A percentile compares a stretch with the other conserved stretches of the same genome.
Conservation (phyloP, 768 basidiomycete species). For the Podaxis sp. region DNA sequence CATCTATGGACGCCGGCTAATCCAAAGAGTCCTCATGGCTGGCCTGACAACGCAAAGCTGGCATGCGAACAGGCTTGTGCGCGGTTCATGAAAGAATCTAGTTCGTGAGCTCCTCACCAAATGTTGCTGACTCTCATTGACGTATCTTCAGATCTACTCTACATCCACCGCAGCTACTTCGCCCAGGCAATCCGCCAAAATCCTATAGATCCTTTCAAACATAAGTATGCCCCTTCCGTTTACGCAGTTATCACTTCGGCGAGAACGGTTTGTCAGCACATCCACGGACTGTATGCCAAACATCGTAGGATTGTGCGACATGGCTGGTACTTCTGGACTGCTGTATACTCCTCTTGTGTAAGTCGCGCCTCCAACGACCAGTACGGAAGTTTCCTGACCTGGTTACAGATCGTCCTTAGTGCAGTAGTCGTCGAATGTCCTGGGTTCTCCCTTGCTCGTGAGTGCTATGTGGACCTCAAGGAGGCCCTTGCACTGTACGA, state of each 20-base stretch:
- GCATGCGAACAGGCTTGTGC: conserved; percentile 48
- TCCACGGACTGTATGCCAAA: conserved; percentile 34
- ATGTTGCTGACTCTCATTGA: not conserved
- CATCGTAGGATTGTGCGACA: conserved; percentile 32
- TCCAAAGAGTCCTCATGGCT: conserved; percentile 37
- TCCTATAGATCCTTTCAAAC: conserved; percentile 40
- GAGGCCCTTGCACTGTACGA: conserved; percentile 38
- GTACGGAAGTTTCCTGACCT: conserved; percentile 13
- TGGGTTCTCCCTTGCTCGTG: conserved; percentile 36
- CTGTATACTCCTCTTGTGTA: conserved; percentile 48
- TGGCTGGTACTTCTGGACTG: conserved; percentile 53
- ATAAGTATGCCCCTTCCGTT: conserved; percentile 45
- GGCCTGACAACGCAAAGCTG: conserved; percentile 26
- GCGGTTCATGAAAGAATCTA: conserved; percentile 40
- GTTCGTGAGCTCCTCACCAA: conserved; percentile 29
- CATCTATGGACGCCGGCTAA: conserved; percentile 39
- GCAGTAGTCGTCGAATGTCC: conserved; percentile 46
- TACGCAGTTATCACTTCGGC: conserved; percentile 41
- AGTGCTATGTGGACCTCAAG: conserved; percentile 38
- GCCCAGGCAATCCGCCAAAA: conserved; percentile 42
- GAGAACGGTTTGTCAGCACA: conserved; percentile 36
- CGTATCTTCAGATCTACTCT: conserved; percentile 34
- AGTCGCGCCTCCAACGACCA: conserved; percentile 17
- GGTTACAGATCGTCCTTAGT: conserved; percentile 43
- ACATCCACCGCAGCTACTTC: conserved; percentile 49